These are phyloP conservation scores for thale cress (Arabidopsis thaliana) DNA, from an alignment of 345 rosid species.

Conservation along the genomic window TAIR10.1 NC_003074.8:20665501-20666000, in stretches of 20 bases:
- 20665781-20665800: not conserved
- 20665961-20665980: not conserved
- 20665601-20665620: not conserved
- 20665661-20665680: not conserved
- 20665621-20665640: not conserved
- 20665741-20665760: not conserved
- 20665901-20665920: not conserved
- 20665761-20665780: slow-evolving; percentile 5
- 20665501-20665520: no score
- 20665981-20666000: not conserved
- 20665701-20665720: not conserved
- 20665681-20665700: not conserved
- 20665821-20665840: not conserved
- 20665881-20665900: not conserved
- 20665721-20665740: not conserved
- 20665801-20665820: not conserved
- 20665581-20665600: not conserved
- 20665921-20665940: not conserved
- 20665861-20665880: not conserved
- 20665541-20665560: not conserved
- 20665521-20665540: no score
- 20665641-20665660: not conserved
- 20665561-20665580: not conserved
- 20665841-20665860: not conserved
- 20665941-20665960: not conserved